A percentile compares a stretch with the other conserved stretches of the same genome.
Conservation (phyloP, 1,284 basidiomycete species). For the Ceratobasidium sp. region DNA sequence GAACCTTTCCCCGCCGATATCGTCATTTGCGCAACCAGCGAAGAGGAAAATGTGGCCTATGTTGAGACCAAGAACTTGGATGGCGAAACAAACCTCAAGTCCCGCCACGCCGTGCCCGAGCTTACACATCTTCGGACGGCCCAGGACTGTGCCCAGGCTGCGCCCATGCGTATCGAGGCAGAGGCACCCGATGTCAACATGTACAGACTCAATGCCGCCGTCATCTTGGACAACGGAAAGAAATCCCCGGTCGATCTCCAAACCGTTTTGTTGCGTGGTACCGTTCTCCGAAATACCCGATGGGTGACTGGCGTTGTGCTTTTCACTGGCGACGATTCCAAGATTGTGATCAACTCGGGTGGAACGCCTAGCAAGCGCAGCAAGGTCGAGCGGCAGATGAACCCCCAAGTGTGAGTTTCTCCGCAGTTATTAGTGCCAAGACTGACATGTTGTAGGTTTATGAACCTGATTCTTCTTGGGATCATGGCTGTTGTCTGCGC, state of each 20-base stretch:
- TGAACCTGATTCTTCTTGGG: constrained; percentile 83
- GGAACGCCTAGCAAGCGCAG: constrained; percentile 92
- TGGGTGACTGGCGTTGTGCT: constrained; percentile 94
- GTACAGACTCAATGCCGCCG: constrained; percentile 89
- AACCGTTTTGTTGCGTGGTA: constrained; percentile 87
- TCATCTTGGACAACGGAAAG: constrained; percentile 59
- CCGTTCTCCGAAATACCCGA: constrained; percentile 87
- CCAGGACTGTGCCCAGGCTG: constrained; percentile 57
- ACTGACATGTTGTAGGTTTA: constrained; percentile 58
- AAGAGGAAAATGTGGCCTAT: constrained; percentile 96
- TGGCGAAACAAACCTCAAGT: constrained; percentile 99
- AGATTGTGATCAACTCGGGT: constrained; percentile 94
- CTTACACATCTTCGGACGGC: constrained; percentile 76
- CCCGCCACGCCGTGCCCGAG: constrained; percentile 79
- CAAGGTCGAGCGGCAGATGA: constrained; percentile 94
- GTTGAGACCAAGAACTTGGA: constrained; percentile 99
- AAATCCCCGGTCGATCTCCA: constrained; percentile 81
- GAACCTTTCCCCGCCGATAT: constrained; percentile 93
- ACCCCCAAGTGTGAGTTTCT: constrained; percentile 84
- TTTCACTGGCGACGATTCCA: constrained; percentile 92
- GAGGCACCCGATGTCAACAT: constrained; percentile 93
- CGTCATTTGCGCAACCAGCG: constrained; percentile 94
- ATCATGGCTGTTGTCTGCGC: constrained; percentile 85
- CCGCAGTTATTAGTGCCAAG: background rate
- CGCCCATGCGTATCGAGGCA: constrained; percentile 75